These are phyloP conservation scores for Aurantiochytrium sp. DNA, from an alignment of 108 stramenopile genomes.

Conservation along the genomic window DNA sequence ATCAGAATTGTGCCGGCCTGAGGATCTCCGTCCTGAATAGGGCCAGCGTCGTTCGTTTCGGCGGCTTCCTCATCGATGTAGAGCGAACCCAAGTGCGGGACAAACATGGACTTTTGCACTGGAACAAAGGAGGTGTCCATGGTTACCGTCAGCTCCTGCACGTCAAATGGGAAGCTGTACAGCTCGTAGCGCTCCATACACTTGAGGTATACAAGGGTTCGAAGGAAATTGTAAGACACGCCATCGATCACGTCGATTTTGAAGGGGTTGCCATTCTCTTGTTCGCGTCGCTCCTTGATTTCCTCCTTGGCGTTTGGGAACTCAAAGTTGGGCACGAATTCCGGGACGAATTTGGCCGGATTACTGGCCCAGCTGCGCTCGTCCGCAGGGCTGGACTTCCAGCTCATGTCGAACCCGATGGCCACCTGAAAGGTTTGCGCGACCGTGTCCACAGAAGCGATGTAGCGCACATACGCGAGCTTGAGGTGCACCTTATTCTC, in stretches of 20 bases:
- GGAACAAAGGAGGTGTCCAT: slow-evolving; percentile 7
- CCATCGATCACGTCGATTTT: slow-evolving; percentile 10
- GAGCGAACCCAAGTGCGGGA: not conserved
- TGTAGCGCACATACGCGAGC: not conserved
- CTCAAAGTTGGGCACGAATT: not conserved
- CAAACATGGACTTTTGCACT: slow-evolving; percentile 8
- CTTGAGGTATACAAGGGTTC: not conserved
- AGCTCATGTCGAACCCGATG: slow-evolving; percentile 9
- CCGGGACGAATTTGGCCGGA: not conserved
- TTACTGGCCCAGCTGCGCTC: not conserved
- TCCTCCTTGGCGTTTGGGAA: slow-evolving; percentile 7
- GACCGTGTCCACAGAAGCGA: not conserved
- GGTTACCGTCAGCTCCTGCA: not conserved
- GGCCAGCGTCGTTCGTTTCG: not conserved
- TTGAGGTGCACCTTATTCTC: not conserved
- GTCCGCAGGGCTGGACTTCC: not conserved
- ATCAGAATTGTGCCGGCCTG: not conserved
- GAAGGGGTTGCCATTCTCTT: slow-evolving; percentile 14
- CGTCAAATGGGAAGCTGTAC: not conserved
- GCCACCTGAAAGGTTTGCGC: not conserved
- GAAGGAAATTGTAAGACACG: not conserved
- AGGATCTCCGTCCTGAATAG: not conserved
- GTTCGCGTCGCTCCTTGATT: not conserved
- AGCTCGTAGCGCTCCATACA: not conserved
- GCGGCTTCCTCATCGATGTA: not conserved